Evolutionary conservation across 176 grass and related monocot genomes (phyloP).

Genomic region (Luzula sylvatica): DNA sequence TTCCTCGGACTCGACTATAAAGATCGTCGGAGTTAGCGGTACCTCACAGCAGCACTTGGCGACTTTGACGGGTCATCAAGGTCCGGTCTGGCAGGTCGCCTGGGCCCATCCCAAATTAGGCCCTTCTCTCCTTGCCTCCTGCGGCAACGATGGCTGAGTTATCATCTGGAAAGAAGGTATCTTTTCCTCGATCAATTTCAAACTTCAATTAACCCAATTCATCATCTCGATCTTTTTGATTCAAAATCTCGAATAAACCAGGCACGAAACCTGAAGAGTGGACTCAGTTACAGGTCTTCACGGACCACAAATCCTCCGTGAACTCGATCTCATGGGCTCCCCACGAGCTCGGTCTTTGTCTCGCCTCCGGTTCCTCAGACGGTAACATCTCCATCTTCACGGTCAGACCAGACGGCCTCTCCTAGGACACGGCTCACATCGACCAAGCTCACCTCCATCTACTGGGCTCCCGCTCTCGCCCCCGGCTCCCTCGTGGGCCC

Average conservation of each 20-base stretch:
- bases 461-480: conserved; percentile 46
- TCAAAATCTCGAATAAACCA: not conserved
- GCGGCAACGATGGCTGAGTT: conserved; percentile 53
- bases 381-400: conserved; percentile 69
- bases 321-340: conserved; percentile 70
- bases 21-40: conserved; percentile 64
- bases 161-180: conserved; percentile 76
- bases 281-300: conserved; percentile 34
- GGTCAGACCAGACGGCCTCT: conserved; percentile 44
- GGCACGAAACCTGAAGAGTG: conserved; percentile 56
- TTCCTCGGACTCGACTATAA: conserved; percentile 56
- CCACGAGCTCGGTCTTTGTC: conserved; percentile 55
- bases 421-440: conserved; percentile 53
- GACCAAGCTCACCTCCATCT: conserved; percentile 69
- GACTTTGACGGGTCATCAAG: conserved; percentile 56
- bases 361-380: conserved; percentile 65
- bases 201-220: too few relatives aligned
- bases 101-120: conserved; percentile 79
- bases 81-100: conserved; percentile 63
- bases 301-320: conserved; percentile 62
- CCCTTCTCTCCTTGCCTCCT: conserved; percentile 60
- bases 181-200: too few relatives aligned
- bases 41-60: conserved; percentile 55
- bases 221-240: too few relatives aligned
- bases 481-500: conserved; percentile 40